Base-by-base conservation (phyloP, 306 rosid genomes). In the Vicia villosa region DNA sequence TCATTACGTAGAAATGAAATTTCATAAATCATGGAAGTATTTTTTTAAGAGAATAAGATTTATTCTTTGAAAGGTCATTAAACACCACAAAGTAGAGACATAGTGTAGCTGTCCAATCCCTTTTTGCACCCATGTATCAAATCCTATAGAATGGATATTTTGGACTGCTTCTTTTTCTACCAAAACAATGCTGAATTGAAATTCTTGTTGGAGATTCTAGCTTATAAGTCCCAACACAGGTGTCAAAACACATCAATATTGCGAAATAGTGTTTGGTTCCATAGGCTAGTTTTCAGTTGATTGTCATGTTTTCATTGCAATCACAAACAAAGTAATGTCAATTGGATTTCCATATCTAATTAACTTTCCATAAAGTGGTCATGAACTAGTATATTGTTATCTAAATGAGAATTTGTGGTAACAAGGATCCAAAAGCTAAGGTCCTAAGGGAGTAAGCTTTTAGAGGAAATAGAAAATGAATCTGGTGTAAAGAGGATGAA, bases 41-140 rank as follows among this genome's bases (percentile, higher is more conserved):
- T 24, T n/a, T n/a, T n/a, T 52, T 60, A 71, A 38, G 68, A 58
- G 69, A 60, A 43, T 38, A 37, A 51, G 47, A 43, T 42, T n/a
- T 21, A 49, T 58, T 26, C 45, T 42, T 45, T 34, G 37, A 55
- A 28, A 21, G 3, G 52, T 70, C 60, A 10, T 32, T 46, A 8
- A 50, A 15, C 21, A 34, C 13, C 19, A 19, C 63, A 66, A 65
- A 16, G 19, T 66, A 58, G 43, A 52, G 34, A 11, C 54, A 16
- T 60, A 24, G 14, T 58, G 24, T 60, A 55, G 66, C 16, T 11
- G 34, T 36, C 54, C 47, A 22, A 11, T 62, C 67, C 34, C 43
- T 32, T 42, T 62, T 20, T 46, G 19, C 52, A 54, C 10, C 8
- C 10, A 54, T 22, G 36, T 54, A 14, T 13, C 38, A 32, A 12